Conservation (phyloP, 306 rosid species). For the Abrus precatorius region DNA sequence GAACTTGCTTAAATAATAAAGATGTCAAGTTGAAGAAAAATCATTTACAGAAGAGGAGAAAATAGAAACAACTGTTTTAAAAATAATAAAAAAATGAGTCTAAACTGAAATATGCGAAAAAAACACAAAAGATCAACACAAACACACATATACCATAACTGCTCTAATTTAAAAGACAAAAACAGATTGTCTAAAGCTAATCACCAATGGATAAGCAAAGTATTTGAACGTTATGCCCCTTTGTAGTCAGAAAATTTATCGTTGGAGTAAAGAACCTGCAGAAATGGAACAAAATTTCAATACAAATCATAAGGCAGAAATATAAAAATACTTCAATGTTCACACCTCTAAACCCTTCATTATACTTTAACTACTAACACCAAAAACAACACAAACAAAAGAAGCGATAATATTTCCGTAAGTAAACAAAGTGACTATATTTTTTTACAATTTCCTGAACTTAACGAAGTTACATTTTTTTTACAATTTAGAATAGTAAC, state of each 20-base stretch:
- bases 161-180: constrained; percentile 34
- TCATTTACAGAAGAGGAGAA: constrained; percentile 10
- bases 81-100: background rate
- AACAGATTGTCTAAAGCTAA: constrained; percentile 40
- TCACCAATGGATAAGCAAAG: constrained; percentile 88
- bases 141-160: background rate
- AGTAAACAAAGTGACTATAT: background rate
- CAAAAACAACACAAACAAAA: background rate
- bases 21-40: constrained; percentile 28
- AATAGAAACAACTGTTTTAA: constrained; percentile 10
- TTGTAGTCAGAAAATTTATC: constrained; percentile 74
- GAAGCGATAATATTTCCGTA: background rate
- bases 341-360: background rate
- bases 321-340: background rate
- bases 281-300: constrained; percentile 46
- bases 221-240: constrained; percentile 76
- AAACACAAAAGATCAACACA: constrained; percentile 26
- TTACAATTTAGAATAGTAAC: background rate
- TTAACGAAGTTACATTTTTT: background rate
- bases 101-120: background rate
- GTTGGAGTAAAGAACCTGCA: constrained; percentile 96
- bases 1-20: constrained; percentile 34
- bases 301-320: constrained; percentile 36
- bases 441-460: background rate
- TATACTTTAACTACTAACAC: background rate